phyloP scores from a whole-genome alignment of 208 protist species.

The Borovskyia barvae region DNA sequence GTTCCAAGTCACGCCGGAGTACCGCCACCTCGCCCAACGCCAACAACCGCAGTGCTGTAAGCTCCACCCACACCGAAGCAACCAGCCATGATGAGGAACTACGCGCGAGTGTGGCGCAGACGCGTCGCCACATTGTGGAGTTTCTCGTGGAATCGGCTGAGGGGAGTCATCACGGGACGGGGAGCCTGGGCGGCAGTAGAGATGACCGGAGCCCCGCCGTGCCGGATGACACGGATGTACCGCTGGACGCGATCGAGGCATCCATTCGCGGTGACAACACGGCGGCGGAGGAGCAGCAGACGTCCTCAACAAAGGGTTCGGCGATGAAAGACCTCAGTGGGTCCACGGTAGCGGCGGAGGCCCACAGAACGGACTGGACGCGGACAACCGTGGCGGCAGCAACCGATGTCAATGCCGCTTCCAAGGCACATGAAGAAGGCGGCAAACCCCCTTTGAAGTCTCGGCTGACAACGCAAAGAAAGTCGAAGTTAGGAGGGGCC shows the following conservation, averaged over 20 bases:
- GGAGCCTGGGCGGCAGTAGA: not conserved
- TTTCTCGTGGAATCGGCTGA: constrained; percentile 21
- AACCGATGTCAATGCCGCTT: too few species aligned
- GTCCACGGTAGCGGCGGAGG: too few species aligned
- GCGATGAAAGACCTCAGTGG: too few species aligned
- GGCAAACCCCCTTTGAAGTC: too few species aligned
- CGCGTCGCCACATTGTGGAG: constrained; percentile 29
- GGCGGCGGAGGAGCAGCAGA: constrained; percentile 10
- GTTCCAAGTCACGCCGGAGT: constrained; percentile 3
- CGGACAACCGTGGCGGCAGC: too few species aligned
- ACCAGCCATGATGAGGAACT: constrained; percentile 17
- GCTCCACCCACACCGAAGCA: not conserved
- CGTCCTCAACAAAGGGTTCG: too few species aligned
- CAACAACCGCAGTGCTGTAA: not conserved
- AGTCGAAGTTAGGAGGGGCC: too few species aligned
- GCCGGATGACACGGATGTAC: constrained; percentile 16
- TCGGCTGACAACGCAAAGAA: too few species aligned
- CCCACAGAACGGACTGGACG: too few species aligned
- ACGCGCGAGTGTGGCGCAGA: constrained; percentile 39
- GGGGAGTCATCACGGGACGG: constrained; percentile 4
- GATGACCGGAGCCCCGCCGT: too few species aligned
- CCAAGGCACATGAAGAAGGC: too few species aligned
- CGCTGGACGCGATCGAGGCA: constrained; percentile 29
- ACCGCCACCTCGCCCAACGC: not conserved
- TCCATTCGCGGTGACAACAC: constrained; percentile 36